phyloP scores from a whole-genome alignment of 768 basidiomycete genomes.

The Lactifluus volemus region DNA sequence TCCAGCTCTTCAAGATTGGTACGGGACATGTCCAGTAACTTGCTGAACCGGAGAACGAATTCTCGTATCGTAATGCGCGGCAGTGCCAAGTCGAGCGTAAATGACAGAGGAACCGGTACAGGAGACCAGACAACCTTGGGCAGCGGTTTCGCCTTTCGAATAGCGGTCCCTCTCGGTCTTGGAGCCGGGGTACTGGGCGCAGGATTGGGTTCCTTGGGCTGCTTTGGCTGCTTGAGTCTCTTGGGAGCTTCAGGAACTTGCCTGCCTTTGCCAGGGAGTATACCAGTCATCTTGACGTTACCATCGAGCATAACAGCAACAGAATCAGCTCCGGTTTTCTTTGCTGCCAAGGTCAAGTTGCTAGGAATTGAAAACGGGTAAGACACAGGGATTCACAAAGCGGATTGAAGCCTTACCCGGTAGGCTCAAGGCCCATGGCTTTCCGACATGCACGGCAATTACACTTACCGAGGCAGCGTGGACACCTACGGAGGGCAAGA shows the following conservation, averaged over 20 bases:
- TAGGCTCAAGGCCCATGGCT: conserved; percentile 48
- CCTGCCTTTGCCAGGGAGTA: conserved; percentile 24
- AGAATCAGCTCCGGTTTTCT: conserved; percentile 31
- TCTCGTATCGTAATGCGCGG: conserved; percentile 66
- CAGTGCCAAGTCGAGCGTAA: conserved; percentile 42
- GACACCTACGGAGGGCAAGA: conserved; percentile 41
- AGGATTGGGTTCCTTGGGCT: conserved; percentile 16
- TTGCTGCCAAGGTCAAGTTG: conserved; percentile 32
- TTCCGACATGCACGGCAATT: conserved; percentile 62
- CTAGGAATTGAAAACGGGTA: conserved; percentile 20
- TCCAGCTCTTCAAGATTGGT: conserved; percentile 55
- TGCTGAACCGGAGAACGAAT: conserved; percentile 57
- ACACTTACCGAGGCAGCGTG: conserved; percentile 56
- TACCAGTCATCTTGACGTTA: conserved; percentile 27
- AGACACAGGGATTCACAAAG: not conserved
- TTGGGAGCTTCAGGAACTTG: conserved; percentile 17
- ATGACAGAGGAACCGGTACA: conserved; percentile 31
- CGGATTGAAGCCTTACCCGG: conserved; percentile 39
- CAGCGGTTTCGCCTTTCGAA: conserved; percentile 26
- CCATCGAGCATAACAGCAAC: conserved; percentile 31
- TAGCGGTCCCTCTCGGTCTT: conserved; percentile 14
- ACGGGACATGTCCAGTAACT: conserved; percentile 42
- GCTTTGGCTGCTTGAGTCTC: conserved; percentile 25
- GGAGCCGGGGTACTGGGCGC: conserved; percentile 6
- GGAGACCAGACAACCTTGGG: conserved; percentile 48